These are phyloP conservation scores for Rhynchospora tenuis DNA, from an alignment of 176 grass and related monocot genomes.

Conservation along the genomic window DNA sequence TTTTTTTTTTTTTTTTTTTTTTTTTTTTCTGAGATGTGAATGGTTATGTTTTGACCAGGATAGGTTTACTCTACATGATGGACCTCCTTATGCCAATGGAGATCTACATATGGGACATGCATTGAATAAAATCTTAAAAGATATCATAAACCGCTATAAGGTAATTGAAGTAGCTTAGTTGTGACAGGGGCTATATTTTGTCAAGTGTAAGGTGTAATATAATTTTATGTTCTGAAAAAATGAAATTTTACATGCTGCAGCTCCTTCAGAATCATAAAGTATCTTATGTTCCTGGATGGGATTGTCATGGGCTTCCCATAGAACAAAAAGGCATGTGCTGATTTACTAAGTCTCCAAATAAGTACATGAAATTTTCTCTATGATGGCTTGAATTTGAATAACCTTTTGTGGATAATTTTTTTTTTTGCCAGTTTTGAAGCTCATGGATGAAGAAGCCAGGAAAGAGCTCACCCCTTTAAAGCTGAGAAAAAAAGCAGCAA, in stretches of 20 bases:
- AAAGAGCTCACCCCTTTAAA: constrained; percentile 74
- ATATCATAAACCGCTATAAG: constrained; percentile 99
- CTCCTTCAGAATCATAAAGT: constrained; percentile 93
- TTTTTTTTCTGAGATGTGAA: constrained; percentile 27
- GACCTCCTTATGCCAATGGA: constrained; percentile 95
- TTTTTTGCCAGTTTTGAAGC: constrained; percentile 74
- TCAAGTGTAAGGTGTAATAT: background rate
- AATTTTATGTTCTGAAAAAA: background rate
- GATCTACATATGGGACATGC: constrained; percentile 97
- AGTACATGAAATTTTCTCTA: background rate
- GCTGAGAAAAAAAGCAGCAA: constrained; percentile 92
- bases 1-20: constrained; percentile 28
- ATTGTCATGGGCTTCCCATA: constrained; percentile 96
- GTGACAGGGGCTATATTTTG: background rate
- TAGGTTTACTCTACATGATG: constrained; percentile 88
- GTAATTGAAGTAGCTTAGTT: constrained; percentile 25
- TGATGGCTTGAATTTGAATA: constrained; percentile 3
- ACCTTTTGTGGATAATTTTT: background rate
- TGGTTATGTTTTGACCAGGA: constrained; percentile 38
- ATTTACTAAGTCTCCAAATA: constrained; percentile 21
- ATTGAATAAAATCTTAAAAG: constrained; percentile 92
- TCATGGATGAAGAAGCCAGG: constrained; percentile 82
- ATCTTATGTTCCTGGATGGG: constrained; percentile 92
- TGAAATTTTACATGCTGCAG: constrained; percentile 26
- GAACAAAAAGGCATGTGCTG: constrained; percentile 84